Conservation (phyloP, 805 yeast genomes). For the Saccharomyces cerevisiae region DNA sequence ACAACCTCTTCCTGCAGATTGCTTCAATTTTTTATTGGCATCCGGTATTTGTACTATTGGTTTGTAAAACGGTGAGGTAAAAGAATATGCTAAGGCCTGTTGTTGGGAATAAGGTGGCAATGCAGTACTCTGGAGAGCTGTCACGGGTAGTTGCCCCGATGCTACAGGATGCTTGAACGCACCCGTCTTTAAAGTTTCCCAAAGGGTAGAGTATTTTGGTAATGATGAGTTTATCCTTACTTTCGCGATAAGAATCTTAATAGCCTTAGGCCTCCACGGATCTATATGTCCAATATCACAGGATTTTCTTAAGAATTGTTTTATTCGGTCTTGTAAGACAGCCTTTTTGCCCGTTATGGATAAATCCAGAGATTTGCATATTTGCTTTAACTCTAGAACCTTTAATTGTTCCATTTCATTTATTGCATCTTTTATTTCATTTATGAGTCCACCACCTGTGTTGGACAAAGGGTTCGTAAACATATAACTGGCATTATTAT, state of each 20-base stretch:
- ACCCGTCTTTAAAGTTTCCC: slow-evolving; percentile 17
- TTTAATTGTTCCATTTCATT: slow-evolving; percentile 32
- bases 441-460: not conserved
- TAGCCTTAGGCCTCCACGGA: slow-evolving; percentile 38
- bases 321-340: slow-evolving; percentile 48
- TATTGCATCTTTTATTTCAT: slow-evolving; percentile 28
- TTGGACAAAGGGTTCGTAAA: not conserved
- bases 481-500: not conserved
- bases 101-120: slow-evolving; percentile 1
- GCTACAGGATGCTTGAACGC: slow-evolving; percentile 21
- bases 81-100: slow-evolving; percentile 33
- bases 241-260: slow-evolving; percentile 37
- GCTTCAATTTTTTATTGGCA: slow-evolving; percentile 26
- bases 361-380: slow-evolving; percentile 44
- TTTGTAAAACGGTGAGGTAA: slow-evolving; percentile 48
- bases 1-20: slow-evolving; percentile 40
- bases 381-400: slow-evolving; percentile 44
- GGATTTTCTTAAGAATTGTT: slow-evolving; percentile 38
- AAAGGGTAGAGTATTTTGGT: slow-evolving; percentile 34
- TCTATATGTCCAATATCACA: slow-evolving; percentile 32
- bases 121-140: slow-evolving; percentile 4
- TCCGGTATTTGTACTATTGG: slow-evolving; percentile 44
- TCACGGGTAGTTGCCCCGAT: slow-evolving; percentile 17
- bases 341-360: slow-evolving; percentile 52
- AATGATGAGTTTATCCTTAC: slow-evolving; percentile 29